Base-by-base conservation (phyloP, 352 stramenopile genomes). In the Pythium utonaiense region DNA sequence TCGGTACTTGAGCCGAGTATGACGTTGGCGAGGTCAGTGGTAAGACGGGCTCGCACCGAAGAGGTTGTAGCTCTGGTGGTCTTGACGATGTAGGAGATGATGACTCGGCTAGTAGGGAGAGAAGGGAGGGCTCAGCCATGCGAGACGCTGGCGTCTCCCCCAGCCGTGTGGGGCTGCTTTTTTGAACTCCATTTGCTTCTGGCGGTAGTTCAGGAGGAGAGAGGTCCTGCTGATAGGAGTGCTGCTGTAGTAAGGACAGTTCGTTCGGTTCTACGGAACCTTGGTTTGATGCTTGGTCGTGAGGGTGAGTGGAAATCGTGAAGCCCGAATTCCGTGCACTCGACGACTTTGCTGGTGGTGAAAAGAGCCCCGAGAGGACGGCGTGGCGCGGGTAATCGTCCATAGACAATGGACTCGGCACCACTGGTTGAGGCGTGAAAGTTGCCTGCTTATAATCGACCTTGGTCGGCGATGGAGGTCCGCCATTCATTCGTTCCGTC, bases 401-500 rank as follows among this genome's bases (percentile, higher is more conserved):
- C 19, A 50, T 42, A 1, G 52, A 49, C 44, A 33, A 22, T 5
- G 54, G 53, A 17, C 53, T 25, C 13, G 48, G 38, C 13, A 52
- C 21, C 9, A 27, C 10, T 5, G 3, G 17, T 3, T 45, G 48
- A 0, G 48, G 51, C 13, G 28, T 13, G 3, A 59, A 40, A 3
- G 3, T 53, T 5, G 17, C 47, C 9, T 25, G 21, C 13, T 62
- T 12, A 28, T 13, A 22, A 2, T 47, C 50, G 7, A 14, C 17
- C 24, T 54, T 60, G 9, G 13, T 49, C 0, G 56, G 51, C 24
- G 51, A 60, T 25, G 53, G 12, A 25, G 53, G 12, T 17, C 41
- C 62, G 1, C 33, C 47, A 17, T 78, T 21, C 8, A 60, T 22
- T 38, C 74, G 75, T 38, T 86, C 71, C 10, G 69, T 69, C 0